Conservation (phyloP, 306 rosid species). For the Cicer cuneatum region DNA sequence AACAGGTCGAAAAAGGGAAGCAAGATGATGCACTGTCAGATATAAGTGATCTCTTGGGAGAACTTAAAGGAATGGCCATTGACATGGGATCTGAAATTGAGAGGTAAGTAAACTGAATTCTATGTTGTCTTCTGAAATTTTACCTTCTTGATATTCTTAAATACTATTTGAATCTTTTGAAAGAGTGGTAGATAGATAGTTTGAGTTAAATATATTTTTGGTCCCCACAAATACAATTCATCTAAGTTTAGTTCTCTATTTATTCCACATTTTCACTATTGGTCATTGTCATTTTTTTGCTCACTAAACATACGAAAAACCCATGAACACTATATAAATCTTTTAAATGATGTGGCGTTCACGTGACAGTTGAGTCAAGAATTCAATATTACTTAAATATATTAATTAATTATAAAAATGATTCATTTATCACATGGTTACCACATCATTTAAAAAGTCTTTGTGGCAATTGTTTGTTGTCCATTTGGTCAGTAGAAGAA, state of each 20-base stretch:
- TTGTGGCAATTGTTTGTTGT: too few species aligned
- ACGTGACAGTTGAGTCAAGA: too few species aligned
- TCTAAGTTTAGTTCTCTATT: background rate
- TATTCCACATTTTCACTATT: too few species aligned
- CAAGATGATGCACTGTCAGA: slow-evolving; percentile 88
- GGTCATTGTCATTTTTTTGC: too few species aligned
- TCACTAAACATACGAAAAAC: too few species aligned
- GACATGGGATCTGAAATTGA: slow-evolving; percentile 91
- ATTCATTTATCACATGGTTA: too few species aligned
- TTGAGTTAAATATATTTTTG: background rate
- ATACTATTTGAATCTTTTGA: background rate
- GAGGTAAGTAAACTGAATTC: slow-evolving; percentile 49
- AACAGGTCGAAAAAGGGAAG: slow-evolving; percentile 76
- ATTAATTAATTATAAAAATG: too few species aligned
- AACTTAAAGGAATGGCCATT: slow-evolving; percentile 88
- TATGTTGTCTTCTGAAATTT: slow-evolving; percentile 9
- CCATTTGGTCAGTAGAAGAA: too few species aligned
- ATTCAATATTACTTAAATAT: too few species aligned
- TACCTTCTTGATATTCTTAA: slow-evolving; percentile 20
- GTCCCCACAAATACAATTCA: background rate
- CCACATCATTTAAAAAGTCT: too few species aligned
- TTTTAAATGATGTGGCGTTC: too few species aligned
- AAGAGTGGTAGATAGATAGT: background rate
- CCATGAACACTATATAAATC: too few species aligned
- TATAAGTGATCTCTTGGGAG: slow-evolving; percentile 77